phyloP scores from a whole-genome alignment of 2,329 filamentous ascomycete species.

The Coniochaeta pulveracea region DNA sequence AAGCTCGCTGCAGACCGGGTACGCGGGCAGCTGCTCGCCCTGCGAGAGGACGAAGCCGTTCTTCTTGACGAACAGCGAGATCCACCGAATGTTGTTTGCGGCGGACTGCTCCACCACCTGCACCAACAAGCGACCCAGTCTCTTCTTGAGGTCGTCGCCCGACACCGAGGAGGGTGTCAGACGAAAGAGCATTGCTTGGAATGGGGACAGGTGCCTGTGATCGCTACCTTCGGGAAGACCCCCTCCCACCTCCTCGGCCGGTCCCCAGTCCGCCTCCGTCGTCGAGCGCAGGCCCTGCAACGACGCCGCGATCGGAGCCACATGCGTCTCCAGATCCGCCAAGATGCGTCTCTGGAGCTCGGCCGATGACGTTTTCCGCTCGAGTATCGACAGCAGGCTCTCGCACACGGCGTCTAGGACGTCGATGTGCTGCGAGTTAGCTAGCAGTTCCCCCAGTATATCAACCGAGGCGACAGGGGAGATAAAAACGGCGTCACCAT shows the following conservation, averaged over 20 bases:
- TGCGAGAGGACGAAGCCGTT: constrained; percentile 14
- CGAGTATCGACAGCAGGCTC: constrained; percentile 16
- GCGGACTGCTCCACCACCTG: constrained; percentile 16
- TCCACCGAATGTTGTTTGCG: constrained; percentile 19
- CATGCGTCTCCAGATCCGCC: constrained; percentile 13
- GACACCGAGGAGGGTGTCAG: constrained; percentile 4
- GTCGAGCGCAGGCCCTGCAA: constrained; percentile 17
- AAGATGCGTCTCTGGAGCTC: constrained; percentile 12
- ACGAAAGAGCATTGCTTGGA: constrained; percentile 7
- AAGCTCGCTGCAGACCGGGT: constrained; percentile 11
- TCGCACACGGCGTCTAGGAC: constrained; percentile 17
- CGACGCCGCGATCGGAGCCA: constrained; percentile 17
- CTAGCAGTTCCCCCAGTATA: constrained; percentile 17
- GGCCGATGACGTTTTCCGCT: constrained; percentile 4
- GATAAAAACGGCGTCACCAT: constrained; percentile 16
- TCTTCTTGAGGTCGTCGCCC: neutral
- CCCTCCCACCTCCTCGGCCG: constrained; percentile 1
- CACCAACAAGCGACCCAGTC: constrained; percentile 15
- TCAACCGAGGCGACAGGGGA: constrained; percentile 14
- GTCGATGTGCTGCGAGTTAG: constrained; percentile 20
- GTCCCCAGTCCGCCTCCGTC: constrained; percentile 18
- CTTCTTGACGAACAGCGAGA: constrained; percentile 17
- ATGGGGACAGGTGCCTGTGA: constrained; percentile 5
- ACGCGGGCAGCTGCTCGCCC: constrained; percentile 12
- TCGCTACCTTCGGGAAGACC: constrained; percentile 6